phyloP scores from a whole-genome alignment of 139 green algal genomes.

The Astrephomene gubernaculifera region DNA sequence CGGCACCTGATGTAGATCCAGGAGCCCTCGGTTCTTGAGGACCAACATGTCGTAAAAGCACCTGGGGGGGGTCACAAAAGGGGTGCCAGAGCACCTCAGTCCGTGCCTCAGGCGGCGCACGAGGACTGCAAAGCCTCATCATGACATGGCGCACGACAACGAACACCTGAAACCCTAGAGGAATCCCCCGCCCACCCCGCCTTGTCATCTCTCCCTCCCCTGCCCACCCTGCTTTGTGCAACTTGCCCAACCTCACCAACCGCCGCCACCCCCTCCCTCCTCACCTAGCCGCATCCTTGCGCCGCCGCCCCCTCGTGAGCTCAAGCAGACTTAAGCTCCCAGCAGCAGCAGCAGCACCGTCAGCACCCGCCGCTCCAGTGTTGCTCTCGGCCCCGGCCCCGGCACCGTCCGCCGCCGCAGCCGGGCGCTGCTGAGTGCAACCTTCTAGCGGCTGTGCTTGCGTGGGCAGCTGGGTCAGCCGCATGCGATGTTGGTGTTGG shows the following conservation, averaged over 20 bases:
- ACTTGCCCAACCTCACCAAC: neutral
- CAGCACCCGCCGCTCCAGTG: neutral
- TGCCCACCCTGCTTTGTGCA: too few relatives aligned
- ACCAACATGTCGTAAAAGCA: constrained; percentile 40
- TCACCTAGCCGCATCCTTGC: constrained; percentile 2
- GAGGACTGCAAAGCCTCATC: too few relatives aligned
- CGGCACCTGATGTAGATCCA: neutral
- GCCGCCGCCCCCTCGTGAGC: neutral
- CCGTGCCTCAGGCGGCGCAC: too few relatives aligned
- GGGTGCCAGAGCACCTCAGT: too few relatives aligned
- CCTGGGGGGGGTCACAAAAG: too few relatives aligned
- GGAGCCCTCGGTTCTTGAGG: constrained; percentile 5
- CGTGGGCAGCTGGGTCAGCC: neutral
- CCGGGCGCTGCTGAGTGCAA: neutral
- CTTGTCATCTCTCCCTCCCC: too few relatives aligned
- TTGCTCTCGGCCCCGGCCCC: too few relatives aligned
- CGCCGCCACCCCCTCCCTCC: neutral
- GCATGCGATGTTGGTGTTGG: too few relatives aligned
- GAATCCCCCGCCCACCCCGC: too few relatives aligned
- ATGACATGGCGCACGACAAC: too few relatives aligned
- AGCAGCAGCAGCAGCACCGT: neutral
- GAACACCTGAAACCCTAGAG: too few relatives aligned
- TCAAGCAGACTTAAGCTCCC: neutral
- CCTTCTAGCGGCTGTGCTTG: neutral
- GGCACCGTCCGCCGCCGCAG: neutral